Evolutionary conservation across 768 basidiomycete species (phyloP).

Genomic region (Lentinula detonsa): DNA sequence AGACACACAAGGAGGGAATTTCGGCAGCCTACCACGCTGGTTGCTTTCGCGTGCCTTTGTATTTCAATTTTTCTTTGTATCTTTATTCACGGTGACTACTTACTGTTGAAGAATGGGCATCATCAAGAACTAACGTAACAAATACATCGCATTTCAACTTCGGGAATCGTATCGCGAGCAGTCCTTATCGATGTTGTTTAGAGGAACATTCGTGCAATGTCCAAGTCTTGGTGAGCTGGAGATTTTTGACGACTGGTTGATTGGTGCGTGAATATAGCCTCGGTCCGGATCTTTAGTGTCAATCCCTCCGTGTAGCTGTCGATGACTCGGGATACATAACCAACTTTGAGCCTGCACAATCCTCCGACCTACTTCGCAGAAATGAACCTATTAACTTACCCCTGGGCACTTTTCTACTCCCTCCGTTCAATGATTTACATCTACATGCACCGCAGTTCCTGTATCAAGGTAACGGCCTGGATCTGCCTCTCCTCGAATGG

Average conservation of each 20-base stretch:
- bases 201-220: conserved; percentile 56
- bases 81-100: too few species aligned
- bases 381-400: conserved; percentile 27
- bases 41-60: too few species aligned
- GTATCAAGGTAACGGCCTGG: conserved; percentile 82
- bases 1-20: too few species aligned
- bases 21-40: too few species aligned
- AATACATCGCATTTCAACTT: too few species aligned
- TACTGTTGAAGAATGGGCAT: too few species aligned
- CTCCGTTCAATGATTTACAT: conserved; percentile 79
- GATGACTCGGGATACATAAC: conserved; percentile 43
- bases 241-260: conserved; percentile 47
- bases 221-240: conserved; percentile 45
- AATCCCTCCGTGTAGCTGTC: conserved; percentile 10
- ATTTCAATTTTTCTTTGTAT: too few species aligned
- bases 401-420: conserved; percentile 60
- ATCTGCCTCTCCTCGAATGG: conserved; percentile 83
- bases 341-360: conserved; percentile 35
- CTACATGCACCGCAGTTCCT: conserved; percentile 87
- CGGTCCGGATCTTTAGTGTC: too few species aligned
- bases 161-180: too few species aligned
- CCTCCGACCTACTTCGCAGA: conserved; percentile 21
- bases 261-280: background rate
- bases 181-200: conserved; percentile 21
- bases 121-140: too few species aligned